These are phyloP conservation scores for Cicer bijugum DNA, from an alignment of 306 rosid genomes.

Conservation along the genomic window DNA sequence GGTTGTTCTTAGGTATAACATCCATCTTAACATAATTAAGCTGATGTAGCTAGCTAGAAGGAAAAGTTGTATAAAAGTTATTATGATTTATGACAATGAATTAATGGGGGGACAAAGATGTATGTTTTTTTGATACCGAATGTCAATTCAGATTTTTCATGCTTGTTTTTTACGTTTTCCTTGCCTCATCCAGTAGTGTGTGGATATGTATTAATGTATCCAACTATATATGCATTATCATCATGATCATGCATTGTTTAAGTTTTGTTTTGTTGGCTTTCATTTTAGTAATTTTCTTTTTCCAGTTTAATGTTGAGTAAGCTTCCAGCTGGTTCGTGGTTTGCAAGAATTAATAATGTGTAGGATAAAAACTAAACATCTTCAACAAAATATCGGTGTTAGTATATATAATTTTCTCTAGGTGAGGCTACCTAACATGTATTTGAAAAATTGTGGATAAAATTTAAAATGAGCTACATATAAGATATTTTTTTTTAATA, in stretches of 20 bases:
- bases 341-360: too few species aligned
- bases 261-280: neutral
- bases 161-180: conserved; percentile 31
- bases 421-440: too few species aligned
- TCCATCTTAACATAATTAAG: conserved; percentile 45
- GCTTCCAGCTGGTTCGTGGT: too few species aligned
- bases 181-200: conserved; percentile 37
- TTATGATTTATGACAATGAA: conserved; percentile 35
- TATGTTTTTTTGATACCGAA: conserved; percentile 45
- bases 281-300: conserved; percentile 48
- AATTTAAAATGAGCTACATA: too few species aligned
- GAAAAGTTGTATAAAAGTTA: conserved; percentile 34
- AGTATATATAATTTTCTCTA: too few species aligned
- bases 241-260: neutral
- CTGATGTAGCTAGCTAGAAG: conserved; percentile 42
- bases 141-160: conserved; percentile 57
- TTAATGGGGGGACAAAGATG: conserved; percentile 2
- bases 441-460: too few species aligned
- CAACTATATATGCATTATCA: neutral
- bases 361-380: too few species aligned
- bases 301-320: conserved; percentile 52
- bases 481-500: too few species aligned
- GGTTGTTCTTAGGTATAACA: conserved; percentile 21
- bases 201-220: conserved; percentile 1
- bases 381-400: too few species aligned